Conservation (phyloP, 768 basidiomycete species). For the Suillus subalutaceus region DNA sequence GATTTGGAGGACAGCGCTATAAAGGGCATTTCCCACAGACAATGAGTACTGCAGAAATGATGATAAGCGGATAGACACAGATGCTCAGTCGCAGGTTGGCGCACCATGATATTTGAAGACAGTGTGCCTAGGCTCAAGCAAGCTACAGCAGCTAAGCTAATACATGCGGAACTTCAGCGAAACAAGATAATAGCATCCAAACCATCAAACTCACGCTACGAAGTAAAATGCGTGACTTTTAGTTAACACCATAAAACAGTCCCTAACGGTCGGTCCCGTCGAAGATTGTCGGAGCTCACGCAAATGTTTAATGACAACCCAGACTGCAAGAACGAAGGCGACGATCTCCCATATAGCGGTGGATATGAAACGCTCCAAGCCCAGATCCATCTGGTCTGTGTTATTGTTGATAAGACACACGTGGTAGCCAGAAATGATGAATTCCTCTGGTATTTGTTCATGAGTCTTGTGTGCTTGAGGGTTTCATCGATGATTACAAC, state of each 20-base stretch:
- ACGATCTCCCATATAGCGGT: not conserved
- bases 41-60: not conserved
- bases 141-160: not conserved
- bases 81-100: not conserved
- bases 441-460: not conserved
- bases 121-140: not conserved
- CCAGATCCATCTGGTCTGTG: not conserved
- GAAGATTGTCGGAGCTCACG: not conserved
- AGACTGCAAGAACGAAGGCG: not conserved
- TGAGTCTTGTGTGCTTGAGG: not conserved
- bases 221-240: not conserved
- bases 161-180: not conserved
- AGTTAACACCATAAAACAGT: not conserved
- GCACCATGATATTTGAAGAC: not conserved
- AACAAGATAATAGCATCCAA: not conserved
- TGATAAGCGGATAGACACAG: not conserved
- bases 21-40: not conserved
- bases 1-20: rapidly evolving
- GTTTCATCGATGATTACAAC: not conserved
- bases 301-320: not conserved
- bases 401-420: not conserved
- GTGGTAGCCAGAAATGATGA: not conserved
- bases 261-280: not conserved
- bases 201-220: not conserved
- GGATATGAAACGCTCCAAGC: not conserved